These are phyloP conservation scores for Pterocarpus macrocarpus DNA, from an alignment of 306 rosid species.

Conservation along the genomic window DNA sequence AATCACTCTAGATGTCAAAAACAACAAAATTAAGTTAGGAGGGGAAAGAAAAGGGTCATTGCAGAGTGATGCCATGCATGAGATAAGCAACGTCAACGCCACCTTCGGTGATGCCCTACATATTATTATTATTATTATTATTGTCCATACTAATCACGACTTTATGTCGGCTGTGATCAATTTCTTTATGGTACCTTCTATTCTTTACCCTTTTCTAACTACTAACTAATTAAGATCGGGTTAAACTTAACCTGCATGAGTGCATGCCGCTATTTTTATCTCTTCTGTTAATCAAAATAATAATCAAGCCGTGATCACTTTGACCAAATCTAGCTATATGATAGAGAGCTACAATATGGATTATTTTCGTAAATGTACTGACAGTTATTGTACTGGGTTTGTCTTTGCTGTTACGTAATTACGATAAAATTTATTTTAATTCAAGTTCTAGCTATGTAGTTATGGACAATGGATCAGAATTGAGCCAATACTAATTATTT, in stretches of 20 bases:
- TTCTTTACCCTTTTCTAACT: neutral
- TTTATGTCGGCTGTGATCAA: neutral
- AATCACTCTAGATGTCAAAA: neutral
- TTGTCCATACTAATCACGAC: neutral
- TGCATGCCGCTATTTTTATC: neutral
- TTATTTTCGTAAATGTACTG: no score
- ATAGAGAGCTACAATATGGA: no score
- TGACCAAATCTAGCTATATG: neutral
- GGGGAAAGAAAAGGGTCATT: neutral
- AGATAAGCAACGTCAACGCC: slow-evolving; percentile 29
- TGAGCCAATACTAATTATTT: no score
- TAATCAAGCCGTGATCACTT: neutral
- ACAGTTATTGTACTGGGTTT: no score
- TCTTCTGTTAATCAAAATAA: neutral
- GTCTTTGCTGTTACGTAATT: no score
- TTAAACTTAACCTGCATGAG: neutral
- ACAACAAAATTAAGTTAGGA: neutral
- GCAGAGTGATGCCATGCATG: slow-evolving; percentile 44
- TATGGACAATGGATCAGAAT: no score
- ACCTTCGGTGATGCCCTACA: neutral
- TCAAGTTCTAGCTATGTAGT: no score
- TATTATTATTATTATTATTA: neutral
- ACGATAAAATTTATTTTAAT: no score
- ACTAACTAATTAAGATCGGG: neutral
- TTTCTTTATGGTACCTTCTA: slow-evolving; percentile 14